Percentiles rank a stretch among this genome's conserved stretches.
These are phyloP conservation scores for Neonectria faginata DNA, from an alignment of 2,329 filamentous ascomycete genomes.

Conservation along the genomic window DNA sequence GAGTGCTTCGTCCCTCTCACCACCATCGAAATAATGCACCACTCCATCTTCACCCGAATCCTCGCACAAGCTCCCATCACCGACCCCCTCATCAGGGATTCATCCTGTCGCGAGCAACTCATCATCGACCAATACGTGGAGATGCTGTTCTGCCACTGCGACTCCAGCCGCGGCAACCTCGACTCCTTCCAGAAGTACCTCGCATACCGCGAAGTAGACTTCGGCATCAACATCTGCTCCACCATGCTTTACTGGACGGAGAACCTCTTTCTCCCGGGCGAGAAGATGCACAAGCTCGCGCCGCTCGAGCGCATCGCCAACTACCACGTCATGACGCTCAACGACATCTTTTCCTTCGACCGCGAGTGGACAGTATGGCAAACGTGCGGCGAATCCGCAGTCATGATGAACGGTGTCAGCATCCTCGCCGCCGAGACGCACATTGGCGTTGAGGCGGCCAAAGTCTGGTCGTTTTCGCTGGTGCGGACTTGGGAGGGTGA, in stretches of 20 bases:
- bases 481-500: slow-evolving; percentile 27
- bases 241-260: slow-evolving; percentile 29
- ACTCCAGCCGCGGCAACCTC: slow-evolving; percentile 15
- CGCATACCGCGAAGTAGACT: slow-evolving; percentile 23
- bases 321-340: slow-evolving; percentile 30
- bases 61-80: slow-evolving; percentile 2
- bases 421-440: slow-evolving; percentile 24
- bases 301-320: slow-evolving; percentile 26
- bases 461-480: slow-evolving; percentile 22
- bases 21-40: slow-evolving; percentile 27
- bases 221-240: slow-evolving; percentile 32
- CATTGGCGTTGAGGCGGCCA: slow-evolving; percentile 26
- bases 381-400: slow-evolving; percentile 14
- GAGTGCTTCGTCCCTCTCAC: slow-evolving; percentile 25
- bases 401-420: slow-evolving; percentile 29
- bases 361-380: slow-evolving; percentile 22
- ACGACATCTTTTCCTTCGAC: slow-evolving; percentile 32
- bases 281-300: slow-evolving; percentile 10
- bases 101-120: slow-evolving; percentile 6
- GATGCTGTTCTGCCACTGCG: slow-evolving; percentile 31
- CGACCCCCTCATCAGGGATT: not conserved
- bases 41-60: slow-evolving; percentile 27
- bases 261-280: slow-evolving; percentile 6
- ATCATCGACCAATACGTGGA: slow-evolving; percentile 28
- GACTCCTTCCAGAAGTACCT: slow-evolving; percentile 28